Percentiles rank a stretch among this genome's conserved stretches.
These are phyloP conservation scores for Candida manassasensis DNA, from an alignment of 805 yeast species.

Conservation along the genomic window DNA sequence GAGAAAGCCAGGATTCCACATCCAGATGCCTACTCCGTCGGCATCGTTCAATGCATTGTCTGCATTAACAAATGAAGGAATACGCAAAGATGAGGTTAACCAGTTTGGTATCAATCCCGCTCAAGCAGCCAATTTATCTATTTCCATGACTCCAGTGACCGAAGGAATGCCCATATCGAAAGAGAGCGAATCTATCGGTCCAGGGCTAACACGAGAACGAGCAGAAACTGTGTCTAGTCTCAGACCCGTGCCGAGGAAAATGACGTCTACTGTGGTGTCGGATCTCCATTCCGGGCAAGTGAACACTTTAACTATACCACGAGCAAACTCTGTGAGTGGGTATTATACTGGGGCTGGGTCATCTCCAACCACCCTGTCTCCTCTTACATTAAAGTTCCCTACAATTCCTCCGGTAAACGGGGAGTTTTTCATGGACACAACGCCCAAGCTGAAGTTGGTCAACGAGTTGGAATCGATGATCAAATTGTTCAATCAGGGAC, in stretches of 20 bases:
- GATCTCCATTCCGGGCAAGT: slow-evolving; percentile 1
- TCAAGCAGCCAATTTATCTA: slow-evolving; percentile 45
- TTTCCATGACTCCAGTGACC: slow-evolving; percentile 78
- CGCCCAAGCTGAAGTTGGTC: slow-evolving; percentile 30
- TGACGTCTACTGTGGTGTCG: slow-evolving; percentile 5
- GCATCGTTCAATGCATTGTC: slow-evolving; percentile 29
- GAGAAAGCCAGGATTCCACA: slow-evolving; percentile 39
- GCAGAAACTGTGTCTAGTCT: slow-evolving; percentile 11
- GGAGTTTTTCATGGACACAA: slow-evolving; percentile 35
- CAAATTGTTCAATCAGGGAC: slow-evolving; percentile 32
- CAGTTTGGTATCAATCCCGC: slow-evolving; percentile 64
- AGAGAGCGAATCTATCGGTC: slow-evolving; percentile 6
- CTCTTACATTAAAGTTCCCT: slow-evolving; percentile 24
- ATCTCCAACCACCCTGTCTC: slow-evolving; percentile 1
- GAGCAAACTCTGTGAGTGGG: slow-evolving; percentile 11
- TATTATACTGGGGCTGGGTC: slow-evolving; percentile 3
- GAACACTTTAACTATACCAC: slow-evolving; percentile 9
- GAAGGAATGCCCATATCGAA: slow-evolving; percentile 41
- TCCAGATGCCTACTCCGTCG: slow-evolving; percentile 76
- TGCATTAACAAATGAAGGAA: slow-evolving; percentile 31
- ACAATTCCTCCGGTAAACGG: slow-evolving; percentile 30
- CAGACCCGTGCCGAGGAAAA: slow-evolving; percentile 12
- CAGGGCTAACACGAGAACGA: slow-evolving; percentile 11
- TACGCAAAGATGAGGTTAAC: slow-evolving; percentile 44
- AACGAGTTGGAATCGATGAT: slow-evolving; percentile 37